Evolutionary conservation across 345 rosid species (phyloP).

Genomic region (Gossypium thurberi): DNA sequence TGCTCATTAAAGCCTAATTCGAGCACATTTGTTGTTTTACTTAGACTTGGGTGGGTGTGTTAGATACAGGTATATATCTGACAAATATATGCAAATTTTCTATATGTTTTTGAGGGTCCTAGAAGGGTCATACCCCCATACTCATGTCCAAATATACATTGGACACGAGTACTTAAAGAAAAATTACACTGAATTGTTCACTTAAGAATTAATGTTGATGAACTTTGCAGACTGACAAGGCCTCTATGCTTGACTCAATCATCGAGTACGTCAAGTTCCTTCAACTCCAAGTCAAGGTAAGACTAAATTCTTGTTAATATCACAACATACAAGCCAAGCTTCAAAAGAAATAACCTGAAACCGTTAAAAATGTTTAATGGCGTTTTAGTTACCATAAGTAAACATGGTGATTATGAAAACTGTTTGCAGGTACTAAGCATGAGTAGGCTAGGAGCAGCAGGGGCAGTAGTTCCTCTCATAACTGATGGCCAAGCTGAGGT

Average conservation of each 20-base stretch:
- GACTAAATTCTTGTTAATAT: neutral
- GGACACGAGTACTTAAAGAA: too few species aligned
- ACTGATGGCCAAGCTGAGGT: conserved; percentile 38
- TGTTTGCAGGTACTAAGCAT: conserved; percentile 45
- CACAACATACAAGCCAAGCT: neutral
- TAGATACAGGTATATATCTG: neutral
- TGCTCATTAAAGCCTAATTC: neutral
- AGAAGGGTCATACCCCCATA: neutral
- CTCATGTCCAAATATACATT: too few species aligned
- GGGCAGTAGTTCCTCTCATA: conserved; percentile 42
- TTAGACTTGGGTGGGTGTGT: neutral
- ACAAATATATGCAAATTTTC: neutral
- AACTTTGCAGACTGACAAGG: conserved; percentile 49
- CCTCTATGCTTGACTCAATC: conserved; percentile 64
- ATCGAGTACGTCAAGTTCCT: conserved; percentile 61
- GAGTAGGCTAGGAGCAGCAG: conserved; percentile 54
- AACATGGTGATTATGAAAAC: conserved; percentile 6
- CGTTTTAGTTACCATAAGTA: neutral
- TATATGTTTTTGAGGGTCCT: neutral
- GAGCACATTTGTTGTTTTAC: neutral
- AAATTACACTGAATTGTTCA: too few species aligned
- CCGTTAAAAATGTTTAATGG: neutral
- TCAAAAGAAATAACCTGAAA: neutral
- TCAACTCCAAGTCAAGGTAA: conserved; percentile 62
- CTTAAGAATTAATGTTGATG: neutral